Percentiles rank a stretch among this genome's conserved stretches.
Conservation (phyloP, 2,329 filamentous ascomycete species). For the Pseudophaeomoniella oleicola region DNA sequence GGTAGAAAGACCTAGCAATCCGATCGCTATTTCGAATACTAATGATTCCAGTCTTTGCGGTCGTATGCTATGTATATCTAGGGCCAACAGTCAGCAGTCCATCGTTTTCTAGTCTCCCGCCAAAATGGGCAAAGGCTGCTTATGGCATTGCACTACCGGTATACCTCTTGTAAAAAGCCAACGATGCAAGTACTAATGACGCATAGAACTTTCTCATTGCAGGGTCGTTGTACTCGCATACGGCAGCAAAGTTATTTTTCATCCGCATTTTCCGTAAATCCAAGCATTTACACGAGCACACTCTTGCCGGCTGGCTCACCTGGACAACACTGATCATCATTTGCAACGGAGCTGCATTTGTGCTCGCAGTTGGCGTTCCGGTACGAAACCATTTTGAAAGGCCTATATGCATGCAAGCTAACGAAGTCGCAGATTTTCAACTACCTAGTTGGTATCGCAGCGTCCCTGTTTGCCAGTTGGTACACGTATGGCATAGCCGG, state of each 20-base stretch:
- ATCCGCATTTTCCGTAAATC: background rate
- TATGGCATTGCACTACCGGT: slow-evolving; percentile 29
- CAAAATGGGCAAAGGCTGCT: slow-evolving; percentile 33
- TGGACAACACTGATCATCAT: slow-evolving; percentile 33
- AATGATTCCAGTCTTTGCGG: slow-evolving; percentile 31
- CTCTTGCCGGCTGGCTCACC: slow-evolving; percentile 28
- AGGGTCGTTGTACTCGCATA: background rate
- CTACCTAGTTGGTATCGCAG: slow-evolving; percentile 36
- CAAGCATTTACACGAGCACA: slow-evolving; percentile 33
- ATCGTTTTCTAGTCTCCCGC: slow-evolving; percentile 31
- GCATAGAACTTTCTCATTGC: slow-evolving; percentile 1
- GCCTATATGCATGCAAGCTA: no score
- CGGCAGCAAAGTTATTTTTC: background rate
- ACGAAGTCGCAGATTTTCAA: slow-evolving; percentile 32
- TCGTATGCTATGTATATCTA: slow-evolving; percentile 36
- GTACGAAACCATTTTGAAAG: background rate
- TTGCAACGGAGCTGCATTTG: slow-evolving; percentile 27
- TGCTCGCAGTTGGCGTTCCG: slow-evolving; percentile 34
- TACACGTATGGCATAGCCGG: slow-evolving; percentile 39
- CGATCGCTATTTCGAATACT: no score
- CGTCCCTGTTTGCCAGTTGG: slow-evolving; percentile 38
- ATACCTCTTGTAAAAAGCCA: no score
- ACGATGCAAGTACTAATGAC: no score
- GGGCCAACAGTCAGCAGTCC: slow-evolving; percentile 31
- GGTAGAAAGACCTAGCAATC: no score